Base-by-base conservation (phyloP, 2,329 filamentous ascomycete genomes). In the Aspergillus transmontanensis region DNA sequence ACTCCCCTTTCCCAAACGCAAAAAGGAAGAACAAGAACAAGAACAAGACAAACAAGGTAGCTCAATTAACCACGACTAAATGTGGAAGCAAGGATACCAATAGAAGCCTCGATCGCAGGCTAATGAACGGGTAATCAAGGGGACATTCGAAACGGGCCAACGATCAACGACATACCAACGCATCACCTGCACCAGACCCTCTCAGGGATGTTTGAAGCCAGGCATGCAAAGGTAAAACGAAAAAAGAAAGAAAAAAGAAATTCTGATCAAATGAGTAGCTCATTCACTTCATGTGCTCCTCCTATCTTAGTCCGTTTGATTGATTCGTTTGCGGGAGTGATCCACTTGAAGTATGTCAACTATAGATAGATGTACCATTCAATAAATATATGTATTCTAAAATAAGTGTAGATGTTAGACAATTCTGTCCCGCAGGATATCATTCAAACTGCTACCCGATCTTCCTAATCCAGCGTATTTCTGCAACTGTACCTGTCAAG, bases 51-150 rank as follows among this genome's bases (percentile, higher is more conserved):
- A 26, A 26, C n/a, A 23, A 23, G 32, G 6, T 39, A 26, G 36
- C 6, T 14, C n/a, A 55, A 39, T 16, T 11, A 39, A 21, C 7
- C 19, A 23, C 26, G 12, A 39, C 12, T 39, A 23, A 28, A 62
- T 62, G 48, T 56, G 41, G 32, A 62, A 26, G 51, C 51, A 57
- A 57, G 57, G 61, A 60, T 59, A 57, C 46, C 21, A 30, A 43
- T 21, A 21, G 21, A 21, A 34, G 3, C 28, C 26, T 23, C 21
- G 32, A n/a, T 30, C 10, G 28, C 21, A 48, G 28, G 56, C 56
- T 58, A 58, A 34, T n/a, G 41, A 60, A 56, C 60, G 54, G 59
- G 54, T 45, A 61, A 36, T 58, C 34, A 57, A 61, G 55, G 60
- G 54, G 56, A 45, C 32, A 14, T 39, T 21, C 28, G 32, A 59